Evolutionary conservation across 805 yeast species (phyloP).

Genomic region (Candida ascalaphidarum): DNA sequence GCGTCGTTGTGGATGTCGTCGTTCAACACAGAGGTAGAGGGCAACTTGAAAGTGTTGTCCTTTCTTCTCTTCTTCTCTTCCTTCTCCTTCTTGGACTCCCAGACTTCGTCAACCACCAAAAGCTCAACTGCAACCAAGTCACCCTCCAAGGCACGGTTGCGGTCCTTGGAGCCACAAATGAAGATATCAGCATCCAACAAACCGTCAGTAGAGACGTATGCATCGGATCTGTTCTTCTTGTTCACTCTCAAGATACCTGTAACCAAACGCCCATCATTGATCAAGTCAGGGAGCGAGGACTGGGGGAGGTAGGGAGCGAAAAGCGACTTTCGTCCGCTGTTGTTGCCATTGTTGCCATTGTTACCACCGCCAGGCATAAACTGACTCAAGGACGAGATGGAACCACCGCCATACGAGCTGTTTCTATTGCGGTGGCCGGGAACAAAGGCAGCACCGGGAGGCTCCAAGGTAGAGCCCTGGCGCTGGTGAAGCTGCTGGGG

Average conservation of each 20-base stretch:
- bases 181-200: constrained; percentile 93
- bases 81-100: constrained; percentile 94
- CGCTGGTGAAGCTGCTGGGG: constrained; percentile 10
- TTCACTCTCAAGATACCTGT: constrained; percentile 91
- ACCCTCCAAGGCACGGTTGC: constrained; percentile 95
- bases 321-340: constrained; percentile 60
- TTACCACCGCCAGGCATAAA: constrained; percentile 21
- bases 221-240: constrained; percentile 94
- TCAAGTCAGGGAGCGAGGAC: constrained; percentile 79
- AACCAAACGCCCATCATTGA: constrained; percentile 84
- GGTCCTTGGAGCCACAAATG: constrained; percentile 96
- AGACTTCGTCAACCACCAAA: constrained; percentile 91
- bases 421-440: constrained; percentile 76
- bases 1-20: constrained; percentile 81
- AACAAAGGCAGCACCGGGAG: constrained; percentile 38
- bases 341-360: constrained; percentile 19
- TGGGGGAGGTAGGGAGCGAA: constrained; percentile 97
- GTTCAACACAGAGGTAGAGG: constrained; percentile 30
- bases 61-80: constrained; percentile 95
- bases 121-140: constrained; percentile 94
- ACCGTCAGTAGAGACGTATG: constrained; percentile 97
- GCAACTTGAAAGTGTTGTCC: constrained; percentile 37
- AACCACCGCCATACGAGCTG: constrained; percentile 56
- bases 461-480: constrained; percentile 22
- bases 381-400: constrained; percentile 40